Evolutionary conservation across 2,329 filamentous ascomycete genomes (phyloP).

Genomic region (Pseudopithomyces chartarum): DNA sequence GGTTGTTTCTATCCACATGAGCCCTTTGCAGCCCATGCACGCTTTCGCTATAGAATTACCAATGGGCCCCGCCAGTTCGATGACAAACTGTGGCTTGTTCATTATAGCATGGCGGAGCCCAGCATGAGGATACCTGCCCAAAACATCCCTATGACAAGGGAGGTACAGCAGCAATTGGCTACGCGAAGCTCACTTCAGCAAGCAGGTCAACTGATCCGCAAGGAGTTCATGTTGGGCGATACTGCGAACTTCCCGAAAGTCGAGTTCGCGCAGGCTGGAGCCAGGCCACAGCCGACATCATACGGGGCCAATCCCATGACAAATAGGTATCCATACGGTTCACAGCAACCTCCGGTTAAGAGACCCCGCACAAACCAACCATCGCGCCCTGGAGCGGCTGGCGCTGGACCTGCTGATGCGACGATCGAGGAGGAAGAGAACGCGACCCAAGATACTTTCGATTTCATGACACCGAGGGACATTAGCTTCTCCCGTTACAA

Average conservation of each 20-base stretch:
- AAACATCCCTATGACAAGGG: conserved; percentile 65
- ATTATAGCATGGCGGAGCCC: conserved; percentile 80
- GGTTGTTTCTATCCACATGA: conserved; percentile 79
- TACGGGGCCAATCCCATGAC: conserved; percentile 45
- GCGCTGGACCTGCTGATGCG: conserved; percentile 42
- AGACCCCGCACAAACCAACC: conserved; percentile 49
- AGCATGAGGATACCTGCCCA: conserved; percentile 73
- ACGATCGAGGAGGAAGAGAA: conserved; percentile 88
- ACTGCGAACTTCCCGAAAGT: conserved; percentile 89
- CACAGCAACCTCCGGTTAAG: conserved; percentile 53
- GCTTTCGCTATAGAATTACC: conserved; percentile 84
- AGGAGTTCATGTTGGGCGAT: conserved; percentile 94
- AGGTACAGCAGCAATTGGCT: conserved; percentile 64
- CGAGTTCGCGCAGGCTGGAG: conserved; percentile 62
- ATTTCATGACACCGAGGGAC: conserved; percentile 85
- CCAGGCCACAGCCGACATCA: conserved; percentile 29
- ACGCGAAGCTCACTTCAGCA: conserved; percentile 67
- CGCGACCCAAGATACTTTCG: conserved; percentile 83
- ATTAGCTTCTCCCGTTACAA: conserved; percentile 86
- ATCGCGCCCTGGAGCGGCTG: conserved; percentile 48
- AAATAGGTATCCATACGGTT: conserved; percentile 36
- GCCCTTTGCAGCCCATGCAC: conserved; percentile 73
- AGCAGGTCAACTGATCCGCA: conserved; percentile 78
- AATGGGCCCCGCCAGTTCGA: conserved; percentile 75
- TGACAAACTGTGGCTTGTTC: conserved; percentile 85